Evolutionary conservation across 768 basidiomycete species (phyloP), one percentile per base, ranked within the genome.

Genomic region (Leucosporidium creatinivorum): DNA sequence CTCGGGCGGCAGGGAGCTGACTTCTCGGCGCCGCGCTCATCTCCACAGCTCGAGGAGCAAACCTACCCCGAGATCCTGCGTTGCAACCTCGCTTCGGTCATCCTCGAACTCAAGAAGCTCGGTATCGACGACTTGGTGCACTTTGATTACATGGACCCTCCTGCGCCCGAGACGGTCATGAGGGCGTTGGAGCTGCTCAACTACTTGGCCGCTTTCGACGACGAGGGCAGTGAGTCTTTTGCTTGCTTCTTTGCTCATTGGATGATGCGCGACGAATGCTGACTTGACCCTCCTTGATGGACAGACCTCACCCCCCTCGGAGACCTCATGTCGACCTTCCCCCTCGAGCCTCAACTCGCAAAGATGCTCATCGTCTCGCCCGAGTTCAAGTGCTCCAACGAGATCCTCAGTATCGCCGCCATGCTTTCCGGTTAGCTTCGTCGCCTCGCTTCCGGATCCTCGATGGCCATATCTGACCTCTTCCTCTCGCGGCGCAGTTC

Each of bases 131-230:
- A 94, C 82, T 83, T 93, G 66, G 92, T 73, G 23, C 66, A 74
- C 68, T 74, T 75, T 59, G 77, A 78, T 67, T 77, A 77, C 73
- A 77, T 77, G 72, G 92, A 96, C 77, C 89, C 91, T 0, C 93
- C 93, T 4, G 93, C 92, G 19, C 91, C 92, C 23, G 93, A 99
- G 76, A 97, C 93, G 1, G 83, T 98, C 58, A 96, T 98, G 93
- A 87, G 93, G 65, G 94, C 94, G 15, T 80, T 99, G 62, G 96
- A 98, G 77, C 79, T 97, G 47, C 82, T 99, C 57, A 94, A 98
- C 76, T 94, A 87, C 78, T 83, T 98, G 54, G 85, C 88, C 9
- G 94, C 93, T 1, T 81, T 99, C 68, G 92, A 98, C 75, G 93
- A 97, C 73, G 92, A 96, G 4, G 93, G 96, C 17, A 86, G 61